These are phyloP conservation scores for Nemania bipapillata DNA, from an alignment of 2,329 filamentous ascomycete species.

Conservation along the genomic window DNA sequence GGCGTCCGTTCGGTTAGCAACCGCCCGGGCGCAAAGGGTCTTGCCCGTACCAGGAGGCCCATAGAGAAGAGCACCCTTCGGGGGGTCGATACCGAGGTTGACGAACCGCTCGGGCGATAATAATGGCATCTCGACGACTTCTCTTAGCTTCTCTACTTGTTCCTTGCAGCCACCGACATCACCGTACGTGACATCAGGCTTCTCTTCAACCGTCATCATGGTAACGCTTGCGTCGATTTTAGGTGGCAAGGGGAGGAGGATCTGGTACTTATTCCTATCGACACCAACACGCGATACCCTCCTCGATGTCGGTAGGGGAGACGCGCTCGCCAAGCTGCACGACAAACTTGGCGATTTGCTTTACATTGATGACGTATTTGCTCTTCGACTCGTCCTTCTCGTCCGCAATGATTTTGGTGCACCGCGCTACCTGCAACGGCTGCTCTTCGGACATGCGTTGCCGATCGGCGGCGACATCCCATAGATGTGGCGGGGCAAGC, in stretches of 20 bases:
- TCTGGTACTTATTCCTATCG: slow-evolving; percentile 99
- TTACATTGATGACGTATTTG: slow-evolving; percentile 99
- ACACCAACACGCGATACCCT: slow-evolving; percentile 99
- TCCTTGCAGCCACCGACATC: slow-evolving; percentile 99
- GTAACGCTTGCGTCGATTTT: slow-evolving; percentile 99
- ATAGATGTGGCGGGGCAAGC: slow-evolving; percentile 96
- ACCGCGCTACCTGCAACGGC: slow-evolving; percentile 94
- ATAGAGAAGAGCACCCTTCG: slow-evolving; percentile 95
- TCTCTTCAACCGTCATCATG: slow-evolving; percentile 99
- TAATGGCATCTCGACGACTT: slow-evolving; percentile 98
- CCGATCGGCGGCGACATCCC: slow-evolving; percentile 96
- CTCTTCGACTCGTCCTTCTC: slow-evolving; percentile 96
- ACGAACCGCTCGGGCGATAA: slow-evolving; percentile 97
- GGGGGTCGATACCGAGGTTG: slow-evolving; percentile 97
- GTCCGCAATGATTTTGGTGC: slow-evolving; percentile 98
- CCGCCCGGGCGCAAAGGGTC: slow-evolving; percentile 95
- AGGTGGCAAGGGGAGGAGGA: slow-evolving; percentile 91
- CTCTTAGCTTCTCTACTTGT: slow-evolving; percentile 97
- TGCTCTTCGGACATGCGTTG: slow-evolving; percentile 99
- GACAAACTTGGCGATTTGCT: slow-evolving; percentile 99
- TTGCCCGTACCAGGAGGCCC: slow-evolving; percentile 98
- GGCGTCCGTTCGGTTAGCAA: slow-evolving; percentile 96
- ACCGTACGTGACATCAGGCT: slow-evolving; percentile 98
- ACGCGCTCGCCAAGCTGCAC: slow-evolving; percentile 97
- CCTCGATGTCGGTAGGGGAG: slow-evolving; percentile 97